Percentiles rank a stretch among this genome's conserved stretches.
phyloP scores from a whole-genome alignment of 1,284 basidiomycete species.

The Athelia sp. region DNA sequence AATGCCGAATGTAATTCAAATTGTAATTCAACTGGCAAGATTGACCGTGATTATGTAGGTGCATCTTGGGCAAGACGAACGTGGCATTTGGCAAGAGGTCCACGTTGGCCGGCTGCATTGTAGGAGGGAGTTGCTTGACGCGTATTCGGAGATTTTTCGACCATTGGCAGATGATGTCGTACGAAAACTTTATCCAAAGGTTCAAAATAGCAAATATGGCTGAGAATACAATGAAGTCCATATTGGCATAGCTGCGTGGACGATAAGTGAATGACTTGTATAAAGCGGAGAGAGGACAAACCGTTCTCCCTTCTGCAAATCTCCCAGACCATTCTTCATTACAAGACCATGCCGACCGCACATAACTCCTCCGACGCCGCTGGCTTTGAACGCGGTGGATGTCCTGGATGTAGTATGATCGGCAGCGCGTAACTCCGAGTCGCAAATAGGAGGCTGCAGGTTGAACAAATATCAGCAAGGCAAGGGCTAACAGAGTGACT shows the following conservation, averaged over 20 bases:
- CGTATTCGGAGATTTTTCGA: slow-evolving; percentile 15
- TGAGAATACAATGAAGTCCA: slow-evolving; percentile 24
- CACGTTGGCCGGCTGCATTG: not conserved
- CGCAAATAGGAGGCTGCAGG: not conserved
- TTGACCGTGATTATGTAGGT: slow-evolving; percentile 7
- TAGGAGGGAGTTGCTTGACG: not conserved
- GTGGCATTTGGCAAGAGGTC: slow-evolving; percentile 7
- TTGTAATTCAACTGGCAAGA: slow-evolving; percentile 7
- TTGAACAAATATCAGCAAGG: not conserved
- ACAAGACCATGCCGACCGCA: slow-evolving; percentile 11
- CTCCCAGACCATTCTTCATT: slow-evolving; percentile 11
- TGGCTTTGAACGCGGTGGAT: slow-evolving; percentile 1
- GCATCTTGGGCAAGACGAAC: slow-evolving; percentile 4
- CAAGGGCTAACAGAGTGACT: not conserved
- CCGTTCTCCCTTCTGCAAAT: slow-evolving; percentile 12
- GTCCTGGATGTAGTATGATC: not conserved
- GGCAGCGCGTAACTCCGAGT: not conserved
- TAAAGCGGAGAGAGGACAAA: not conserved
- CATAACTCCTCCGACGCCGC: slow-evolving; percentile 11
- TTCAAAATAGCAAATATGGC: slow-evolving; percentile 12
- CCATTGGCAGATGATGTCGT: slow-evolving; percentile 30
- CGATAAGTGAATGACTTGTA: not conserved
- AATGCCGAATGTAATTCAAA: slow-evolving; percentile 5
- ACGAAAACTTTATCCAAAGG: slow-evolving; percentile 15
- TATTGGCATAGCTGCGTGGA: slow-evolving; percentile 23